Base-by-base conservation (phyloP, 176 grass and related monocot species). In the Ensete glaucum region DNA sequence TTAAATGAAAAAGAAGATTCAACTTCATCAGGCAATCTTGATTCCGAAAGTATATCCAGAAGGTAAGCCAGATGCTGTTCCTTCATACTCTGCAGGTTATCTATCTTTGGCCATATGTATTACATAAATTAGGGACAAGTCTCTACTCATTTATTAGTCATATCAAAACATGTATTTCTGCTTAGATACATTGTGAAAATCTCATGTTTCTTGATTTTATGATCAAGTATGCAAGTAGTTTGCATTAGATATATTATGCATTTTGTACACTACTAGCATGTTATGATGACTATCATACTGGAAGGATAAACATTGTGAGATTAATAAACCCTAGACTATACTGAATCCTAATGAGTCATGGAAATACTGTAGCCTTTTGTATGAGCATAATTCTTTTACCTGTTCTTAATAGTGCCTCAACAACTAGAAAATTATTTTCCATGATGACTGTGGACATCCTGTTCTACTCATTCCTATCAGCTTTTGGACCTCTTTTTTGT, bases 21-120 rank as follows among this genome's bases (percentile, higher is more conserved):
- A 17, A 54, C 15, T 54, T 6, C 66, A 49, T 8, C 77, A 16
- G 54, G 24, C 19, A 19, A 85, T 80, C 22, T 74, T 79, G 86
- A 99, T 81, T 76, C 88, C 67, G 96, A 95, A 52, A 99, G 85
- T 78, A 76, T 85, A 71, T 84, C 90, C 57, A 95, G 82, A 87
- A 89, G 88, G 96, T 99, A 89, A 26, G 23, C 22, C 24, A 7
- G 11, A 53, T 79, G 23, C 16, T 49, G 65, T 16, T 20, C 51
- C 1, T 70, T 19, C 56, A 59, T 2, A 14, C 16, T 19, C 56
- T 19, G 16, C 16, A 16, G 56, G 1, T 59, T 59, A 19, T 59
- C 6, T 59, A 6, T 59, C 0, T 60, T 20, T 9, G n/a, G 7
- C 15, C 3, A 21, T 17, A 60, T 20, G 17, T 17, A 16, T 57